Conservation (phyloP, 2,329 filamentous ascomycete genomes). For the Pezicula radicicola region DNA sequence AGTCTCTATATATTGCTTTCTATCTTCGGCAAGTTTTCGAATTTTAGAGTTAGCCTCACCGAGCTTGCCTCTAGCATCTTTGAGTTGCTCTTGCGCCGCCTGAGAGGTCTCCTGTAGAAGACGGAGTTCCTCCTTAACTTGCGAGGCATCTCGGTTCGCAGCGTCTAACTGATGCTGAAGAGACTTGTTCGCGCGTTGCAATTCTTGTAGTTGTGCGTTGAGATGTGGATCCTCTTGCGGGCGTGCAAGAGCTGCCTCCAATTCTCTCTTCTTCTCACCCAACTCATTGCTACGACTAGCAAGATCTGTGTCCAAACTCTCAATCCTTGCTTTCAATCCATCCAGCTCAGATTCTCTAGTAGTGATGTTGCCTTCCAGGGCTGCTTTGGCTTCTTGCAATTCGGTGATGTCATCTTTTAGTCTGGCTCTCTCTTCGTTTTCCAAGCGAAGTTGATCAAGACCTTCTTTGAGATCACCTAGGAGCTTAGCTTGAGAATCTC, state of each 20-base stretch:
- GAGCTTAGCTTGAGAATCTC: constrained; percentile 12
- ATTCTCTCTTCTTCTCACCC: constrained; percentile 15
- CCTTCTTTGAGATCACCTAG: constrained; percentile 16
- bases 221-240: constrained; percentile 18
- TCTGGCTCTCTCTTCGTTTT: constrained; percentile 11
- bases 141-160: constrained; percentile 29
- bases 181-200: constrained; percentile 18
- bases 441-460: constrained; percentile 13
- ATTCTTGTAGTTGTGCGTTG: constrained; percentile 12
- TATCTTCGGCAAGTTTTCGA: constrained; percentile 21
- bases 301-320: constrained; percentile 15
- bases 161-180: constrained; percentile 24
- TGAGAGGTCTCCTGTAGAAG: constrained; percentile 5
- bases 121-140: constrained; percentile 11
- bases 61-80: constrained; percentile 9
- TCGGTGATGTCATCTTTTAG: constrained; percentile 17
- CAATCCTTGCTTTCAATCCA: constrained; percentile 7
- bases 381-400: constrained; percentile 16
- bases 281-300: constrained; percentile 13
- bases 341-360: constrained; percentile 12
- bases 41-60: constrained; percentile 16
- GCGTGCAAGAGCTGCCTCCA: constrained; percentile 8
- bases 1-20: constrained; percentile 16
- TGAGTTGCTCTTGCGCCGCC: constrained; percentile 8
- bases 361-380: constrained; percentile 9